Conservation (phyloP, 495 filamentous ascomycete species). For the Penicillium coffeae region DNA sequence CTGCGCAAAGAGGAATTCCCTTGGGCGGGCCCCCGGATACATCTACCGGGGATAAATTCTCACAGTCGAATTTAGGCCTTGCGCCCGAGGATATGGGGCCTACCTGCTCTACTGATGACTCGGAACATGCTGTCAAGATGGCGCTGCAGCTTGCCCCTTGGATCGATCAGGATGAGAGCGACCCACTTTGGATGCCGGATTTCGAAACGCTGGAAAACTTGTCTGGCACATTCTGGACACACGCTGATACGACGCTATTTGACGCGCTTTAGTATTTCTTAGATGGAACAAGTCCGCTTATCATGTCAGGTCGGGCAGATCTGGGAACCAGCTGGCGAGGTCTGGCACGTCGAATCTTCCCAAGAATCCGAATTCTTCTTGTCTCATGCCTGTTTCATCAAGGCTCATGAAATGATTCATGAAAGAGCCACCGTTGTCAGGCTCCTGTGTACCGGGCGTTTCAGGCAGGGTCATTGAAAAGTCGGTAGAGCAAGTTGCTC, state of each 20-base stretch:
- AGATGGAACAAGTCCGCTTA: not conserved
- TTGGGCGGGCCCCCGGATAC: constrained; percentile 10
- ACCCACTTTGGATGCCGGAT: constrained; percentile 46
- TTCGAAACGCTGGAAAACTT: constrained; percentile 43
- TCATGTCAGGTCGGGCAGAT: constrained; percentile 23
- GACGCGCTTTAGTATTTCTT: constrained; percentile 25
- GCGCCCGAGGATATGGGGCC: constrained; percentile 11
- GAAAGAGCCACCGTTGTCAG: constrained; percentile 1
- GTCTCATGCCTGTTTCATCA: constrained; percentile 21
- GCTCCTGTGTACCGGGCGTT: not conserved
- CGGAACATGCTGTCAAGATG: constrained; percentile 41
- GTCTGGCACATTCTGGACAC: constrained; percentile 34
- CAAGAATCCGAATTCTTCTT: constrained; percentile 30
- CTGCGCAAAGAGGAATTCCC: constrained; percentile 28
- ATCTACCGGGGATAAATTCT: constrained; percentile 14
- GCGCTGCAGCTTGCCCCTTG: constrained; percentile 44
- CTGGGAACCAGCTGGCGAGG: constrained; percentile 36
- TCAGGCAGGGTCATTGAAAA: not conserved
- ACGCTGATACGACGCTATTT: constrained; percentile 31
- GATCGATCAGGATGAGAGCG: constrained; percentile 42
- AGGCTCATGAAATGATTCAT: constrained; percentile 18
- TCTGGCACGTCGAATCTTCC: constrained; percentile 28
- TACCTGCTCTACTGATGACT: constrained; percentile 15
- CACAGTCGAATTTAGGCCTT: constrained; percentile 10
- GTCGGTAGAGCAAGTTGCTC: constrained; percentile 3